phyloP scores from a whole-genome alignment of 2,329 filamentous ascomycete species.

The Amauroascus verrucosus region DNA sequence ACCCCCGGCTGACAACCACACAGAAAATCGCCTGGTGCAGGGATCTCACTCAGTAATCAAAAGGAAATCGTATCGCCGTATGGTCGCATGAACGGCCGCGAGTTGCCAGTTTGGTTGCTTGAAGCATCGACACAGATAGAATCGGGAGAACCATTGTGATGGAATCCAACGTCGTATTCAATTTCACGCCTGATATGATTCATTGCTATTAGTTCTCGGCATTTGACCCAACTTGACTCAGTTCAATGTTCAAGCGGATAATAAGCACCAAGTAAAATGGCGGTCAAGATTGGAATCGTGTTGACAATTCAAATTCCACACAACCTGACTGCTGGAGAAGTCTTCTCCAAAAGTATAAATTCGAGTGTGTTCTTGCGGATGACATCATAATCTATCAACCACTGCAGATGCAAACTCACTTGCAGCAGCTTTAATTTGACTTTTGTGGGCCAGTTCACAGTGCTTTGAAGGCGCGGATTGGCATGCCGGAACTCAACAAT shows the following conservation, averaged over 20 bases:
- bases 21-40: neutral
- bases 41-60: too few species aligned
- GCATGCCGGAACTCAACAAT: neutral
- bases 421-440: slow-evolving; percentile 1
- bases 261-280: neutral
- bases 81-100: neutral
- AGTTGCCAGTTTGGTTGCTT: neutral
- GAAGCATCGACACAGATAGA: neutral
- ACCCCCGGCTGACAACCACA: neutral
- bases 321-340: neutral
- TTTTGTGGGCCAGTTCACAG: neutral
- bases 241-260: neutral
- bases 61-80: neutral
- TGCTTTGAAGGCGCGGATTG: neutral
- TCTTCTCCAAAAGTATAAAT: neutral
- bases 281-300: slow-evolving; percentile 5
- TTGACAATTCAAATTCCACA: neutral
- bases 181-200: neutral
- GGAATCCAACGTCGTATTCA: neutral
- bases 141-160: neutral
- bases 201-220: neutral
- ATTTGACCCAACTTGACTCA: neutral
- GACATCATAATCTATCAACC: neutral
- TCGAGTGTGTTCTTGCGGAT: neutral
- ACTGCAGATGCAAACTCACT: slow-evolving; percentile 1